These are phyloP conservation scores for Penicillium cataractarum DNA, from an alignment of 495 filamentous ascomycete species.

Conservation along the genomic window DNA sequence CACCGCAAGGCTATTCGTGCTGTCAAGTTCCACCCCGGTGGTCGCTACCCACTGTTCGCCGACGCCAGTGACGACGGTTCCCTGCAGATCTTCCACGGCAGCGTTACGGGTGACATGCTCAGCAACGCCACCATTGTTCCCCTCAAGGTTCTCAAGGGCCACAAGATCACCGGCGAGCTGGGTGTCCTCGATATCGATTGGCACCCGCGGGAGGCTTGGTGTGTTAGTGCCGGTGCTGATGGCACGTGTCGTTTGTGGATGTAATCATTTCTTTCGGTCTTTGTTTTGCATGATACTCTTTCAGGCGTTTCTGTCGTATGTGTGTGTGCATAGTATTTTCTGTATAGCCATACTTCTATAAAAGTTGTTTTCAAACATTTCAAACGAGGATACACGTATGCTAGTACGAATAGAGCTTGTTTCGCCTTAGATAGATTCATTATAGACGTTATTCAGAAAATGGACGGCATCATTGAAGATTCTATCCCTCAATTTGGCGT, in stretches of 20 bases:
- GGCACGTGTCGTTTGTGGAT: conserved; percentile 83
- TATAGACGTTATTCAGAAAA: neutral
- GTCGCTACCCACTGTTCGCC: conserved; percentile 81
- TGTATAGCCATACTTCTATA: conserved; percentile 36
- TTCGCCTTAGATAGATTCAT: neutral
- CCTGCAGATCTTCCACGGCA: conserved; percentile 94
- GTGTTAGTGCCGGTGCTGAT: conserved; percentile 91
- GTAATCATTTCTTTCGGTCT: conserved; percentile 38
- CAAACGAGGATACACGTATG: neutral
- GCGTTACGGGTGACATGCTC: conserved; percentile 89
- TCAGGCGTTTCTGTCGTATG: conserved; percentile 26
- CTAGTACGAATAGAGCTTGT: neutral
- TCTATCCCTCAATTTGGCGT: neutral
- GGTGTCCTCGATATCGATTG: conserved; percentile 94
- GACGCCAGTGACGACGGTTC: conserved; percentile 93
- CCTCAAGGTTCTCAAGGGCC: conserved; percentile 89
- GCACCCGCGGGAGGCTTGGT: conserved; percentile 92
- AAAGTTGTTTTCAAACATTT: conserved; percentile 27
- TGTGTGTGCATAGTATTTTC: conserved; percentile 34
- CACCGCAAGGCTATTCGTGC: conserved; percentile 87
- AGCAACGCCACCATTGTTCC: conserved; percentile 96
- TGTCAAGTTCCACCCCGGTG: conserved; percentile 82
- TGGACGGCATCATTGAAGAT: neutral
- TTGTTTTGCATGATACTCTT: conserved; percentile 31
- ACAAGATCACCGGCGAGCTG: conserved; percentile 73